Conservation (phyloP, 768 basidiomycete genomes). For the Rhodotorula diobovata region DNA sequence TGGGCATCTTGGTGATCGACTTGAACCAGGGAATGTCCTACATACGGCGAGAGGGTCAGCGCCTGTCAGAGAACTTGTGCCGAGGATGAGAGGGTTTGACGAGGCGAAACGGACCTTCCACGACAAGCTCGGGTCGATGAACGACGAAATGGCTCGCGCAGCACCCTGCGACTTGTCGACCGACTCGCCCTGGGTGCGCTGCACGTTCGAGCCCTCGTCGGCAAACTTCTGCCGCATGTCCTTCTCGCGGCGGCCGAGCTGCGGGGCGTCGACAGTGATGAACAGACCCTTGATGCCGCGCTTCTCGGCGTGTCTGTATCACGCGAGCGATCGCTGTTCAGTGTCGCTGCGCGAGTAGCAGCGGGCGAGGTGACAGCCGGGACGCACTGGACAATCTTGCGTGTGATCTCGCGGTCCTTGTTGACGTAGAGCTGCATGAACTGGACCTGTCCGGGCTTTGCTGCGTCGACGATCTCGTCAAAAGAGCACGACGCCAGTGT, state of each 20-base stretch:
- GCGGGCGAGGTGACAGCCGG: not conserved
- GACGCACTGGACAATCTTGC: constrained; percentile 64
- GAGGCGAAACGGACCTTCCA: constrained; percentile 56
- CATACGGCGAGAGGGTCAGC: not conserved
- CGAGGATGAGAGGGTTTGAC: no score
- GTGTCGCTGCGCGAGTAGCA: not conserved
- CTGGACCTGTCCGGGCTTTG: constrained; percentile 69
- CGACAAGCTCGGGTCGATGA: constrained; percentile 84
- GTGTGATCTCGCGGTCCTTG: constrained; percentile 77
- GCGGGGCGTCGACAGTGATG: constrained; percentile 96
- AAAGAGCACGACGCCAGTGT: constrained; percentile 93
- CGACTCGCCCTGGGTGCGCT: constrained; percentile 50
- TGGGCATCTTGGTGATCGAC: constrained; percentile 76
- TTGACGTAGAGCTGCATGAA: constrained; percentile 94
- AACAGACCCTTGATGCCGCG: constrained; percentile 87
- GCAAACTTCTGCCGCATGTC: constrained; percentile 94
- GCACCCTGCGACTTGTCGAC: constrained; percentile 85
- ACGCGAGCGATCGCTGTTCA: not conserved
- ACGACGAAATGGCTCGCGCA: constrained; percentile 88
- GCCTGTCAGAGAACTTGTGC: no score
- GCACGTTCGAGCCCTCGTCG: constrained; percentile 61
- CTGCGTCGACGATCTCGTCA: constrained; percentile 87
- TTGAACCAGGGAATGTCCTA: constrained; percentile 68
- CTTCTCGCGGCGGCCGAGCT: constrained; percentile 64
- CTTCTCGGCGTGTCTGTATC: constrained; percentile 64